phyloP scores from a whole-genome alignment of 306 rosid species.

The Vigna mungo region DNA sequence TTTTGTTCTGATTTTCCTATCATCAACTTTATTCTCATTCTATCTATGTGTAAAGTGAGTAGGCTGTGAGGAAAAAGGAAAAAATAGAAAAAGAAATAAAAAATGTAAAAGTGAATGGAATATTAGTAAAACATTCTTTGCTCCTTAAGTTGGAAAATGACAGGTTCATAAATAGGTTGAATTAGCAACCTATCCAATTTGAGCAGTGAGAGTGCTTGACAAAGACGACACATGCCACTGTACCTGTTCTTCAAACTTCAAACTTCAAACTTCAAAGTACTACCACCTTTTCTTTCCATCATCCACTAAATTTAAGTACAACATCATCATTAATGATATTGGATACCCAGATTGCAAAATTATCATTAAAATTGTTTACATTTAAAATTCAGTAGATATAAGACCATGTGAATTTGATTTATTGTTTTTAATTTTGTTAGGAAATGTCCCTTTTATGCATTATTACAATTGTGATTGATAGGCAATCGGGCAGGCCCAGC shows the following conservation, averaged over 20 bases:
- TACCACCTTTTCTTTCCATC: conserved; percentile 15
- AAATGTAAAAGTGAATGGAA: not conserved
- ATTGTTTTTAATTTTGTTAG: not conserved
- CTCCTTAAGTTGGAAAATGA: conserved; percentile 31
- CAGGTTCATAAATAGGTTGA: conserved; percentile 7
- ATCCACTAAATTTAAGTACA: not conserved
- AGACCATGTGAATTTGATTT: not conserved
- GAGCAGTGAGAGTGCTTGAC: conserved; percentile 28
- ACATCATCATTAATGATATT: not conserved
- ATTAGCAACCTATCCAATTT: conserved; percentile 25
- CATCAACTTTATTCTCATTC: not conserved
- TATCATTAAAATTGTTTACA: not conserved
- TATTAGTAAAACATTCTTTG: conserved; percentile 31
- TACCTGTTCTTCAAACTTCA: not conserved
- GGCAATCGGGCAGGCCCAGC: conserved; percentile 41
- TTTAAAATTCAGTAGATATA: too few relatives aligned
- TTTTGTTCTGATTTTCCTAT: not conserved
- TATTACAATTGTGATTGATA: conserved; percentile 34
- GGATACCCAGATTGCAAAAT: not conserved
- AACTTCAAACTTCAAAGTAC: not conserved
- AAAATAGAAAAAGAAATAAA: not conserved
- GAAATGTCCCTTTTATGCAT: conserved; percentile 39
- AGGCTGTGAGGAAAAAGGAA: not conserved
- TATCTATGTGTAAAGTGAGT: not conserved
- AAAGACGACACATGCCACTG: not conserved